Conservation (phyloP, 2,329 filamentous ascomycete genomes). For the Colletotrichum sp. region DNA sequence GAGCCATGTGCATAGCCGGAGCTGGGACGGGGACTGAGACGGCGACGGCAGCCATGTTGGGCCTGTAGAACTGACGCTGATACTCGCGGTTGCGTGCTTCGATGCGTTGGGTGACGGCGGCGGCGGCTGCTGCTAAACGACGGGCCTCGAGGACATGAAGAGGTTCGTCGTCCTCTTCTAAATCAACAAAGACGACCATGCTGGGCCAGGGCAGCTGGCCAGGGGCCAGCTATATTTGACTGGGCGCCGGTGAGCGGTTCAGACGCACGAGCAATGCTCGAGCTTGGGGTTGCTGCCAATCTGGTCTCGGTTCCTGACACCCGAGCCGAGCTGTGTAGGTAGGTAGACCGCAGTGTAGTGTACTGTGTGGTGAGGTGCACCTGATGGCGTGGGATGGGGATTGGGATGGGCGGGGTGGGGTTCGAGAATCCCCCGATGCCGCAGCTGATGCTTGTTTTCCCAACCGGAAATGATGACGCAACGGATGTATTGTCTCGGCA, state of each 20-base stretch:
- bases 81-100: conserved; percentile 3
- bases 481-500: conserved; percentile 1
- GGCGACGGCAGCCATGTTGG: not conserved
- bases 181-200: conserved; percentile 28
- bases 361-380: not conserved
- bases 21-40: not conserved
- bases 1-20: not conserved
- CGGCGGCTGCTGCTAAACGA: conserved; percentile 9
- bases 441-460: conserved; percentile 5
- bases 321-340: conserved; percentile 10
- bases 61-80: not conserved
- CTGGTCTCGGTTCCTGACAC: conserved; percentile 7
- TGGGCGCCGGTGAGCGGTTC: not conserved
- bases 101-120: conserved; percentile 9
- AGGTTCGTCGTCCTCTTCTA: conserved; percentile 26
- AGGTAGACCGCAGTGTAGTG: not conserved
- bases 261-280: not conserved
- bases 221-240: not conserved
- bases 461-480: conserved; percentile 11
- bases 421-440: conserved; percentile 18
- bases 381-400: not conserved
- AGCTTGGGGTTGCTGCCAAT: conserved; percentile 11
- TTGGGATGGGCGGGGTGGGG: conserved; percentile 10
- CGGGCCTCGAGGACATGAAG: conserved; percentile 9
- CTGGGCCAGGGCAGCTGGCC: not conserved